These are phyloP conservation scores for Aleurites moluccanus DNA, from an alignment of 441 rosid species.

Conservation along the genomic window DNA sequence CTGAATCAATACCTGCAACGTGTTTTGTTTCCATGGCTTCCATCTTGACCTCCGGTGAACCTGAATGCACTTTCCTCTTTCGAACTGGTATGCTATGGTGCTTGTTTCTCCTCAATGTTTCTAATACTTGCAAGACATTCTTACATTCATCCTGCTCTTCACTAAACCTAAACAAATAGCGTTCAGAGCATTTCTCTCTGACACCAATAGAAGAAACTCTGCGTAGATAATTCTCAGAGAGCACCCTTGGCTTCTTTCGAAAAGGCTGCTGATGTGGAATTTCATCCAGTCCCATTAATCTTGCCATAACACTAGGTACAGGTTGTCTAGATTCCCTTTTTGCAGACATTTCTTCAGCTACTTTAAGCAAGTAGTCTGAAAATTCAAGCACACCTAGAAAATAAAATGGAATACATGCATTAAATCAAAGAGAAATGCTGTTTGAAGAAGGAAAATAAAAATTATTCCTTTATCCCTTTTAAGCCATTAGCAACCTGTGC, in stretches of 20 bases:
- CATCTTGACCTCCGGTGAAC: slow-evolving; percentile 21
- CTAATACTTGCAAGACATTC: slow-evolving; percentile 26
- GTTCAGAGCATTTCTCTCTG: slow-evolving; percentile 38
- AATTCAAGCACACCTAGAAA: slow-evolving; percentile 23
- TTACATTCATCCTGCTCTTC: slow-evolving; percentile 30
- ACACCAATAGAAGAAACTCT: slow-evolving; percentile 50
- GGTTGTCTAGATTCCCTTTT: slow-evolving; percentile 45
- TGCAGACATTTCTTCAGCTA: slow-evolving; percentile 27
- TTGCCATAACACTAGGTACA: slow-evolving; percentile 57
- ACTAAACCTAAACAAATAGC: slow-evolving; percentile 27
- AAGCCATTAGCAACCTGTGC: background rate
- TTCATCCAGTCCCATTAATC: slow-evolving; percentile 74
- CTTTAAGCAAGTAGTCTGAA: slow-evolving; percentile 17
- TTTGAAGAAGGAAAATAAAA: slow-evolving; percentile 12
- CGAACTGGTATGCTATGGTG: slow-evolving; percentile 14
- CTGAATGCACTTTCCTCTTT: slow-evolving; percentile 21
- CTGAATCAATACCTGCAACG: slow-evolving; percentile 24
- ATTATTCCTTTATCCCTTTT: background rate
- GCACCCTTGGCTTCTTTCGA: slow-evolving; percentile 50
- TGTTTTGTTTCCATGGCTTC: slow-evolving; percentile 12
- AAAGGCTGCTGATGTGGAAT: slow-evolving; percentile 42
- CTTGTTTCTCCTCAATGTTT: slow-evolving; percentile 28
- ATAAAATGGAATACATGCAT: slow-evolving; percentile 30
- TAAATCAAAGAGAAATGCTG: slow-evolving; percentile 25
- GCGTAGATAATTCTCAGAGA: slow-evolving; percentile 55